Evolutionary conservation across 192 early-diverging fungal species (phyloP), one percentile per base, ranked within the genome.

Genomic region (Backusella westeae): DNA sequence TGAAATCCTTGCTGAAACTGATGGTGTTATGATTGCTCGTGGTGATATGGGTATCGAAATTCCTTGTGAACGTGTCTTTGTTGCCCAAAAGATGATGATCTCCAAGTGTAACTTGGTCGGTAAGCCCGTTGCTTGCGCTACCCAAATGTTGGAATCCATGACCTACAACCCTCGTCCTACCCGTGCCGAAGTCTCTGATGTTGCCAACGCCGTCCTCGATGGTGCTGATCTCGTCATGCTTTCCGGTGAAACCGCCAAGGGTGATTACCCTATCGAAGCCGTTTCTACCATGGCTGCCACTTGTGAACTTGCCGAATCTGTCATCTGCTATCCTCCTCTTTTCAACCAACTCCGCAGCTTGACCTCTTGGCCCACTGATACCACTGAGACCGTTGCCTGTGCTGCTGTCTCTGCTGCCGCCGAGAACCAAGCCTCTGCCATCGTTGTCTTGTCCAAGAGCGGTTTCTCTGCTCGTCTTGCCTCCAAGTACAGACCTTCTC

Each of bases 171-270:
- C 97, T 75, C 91, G 94, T 23, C 97, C 97, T 4, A 98, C 97
- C 52, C 92, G 97, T 75, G 97, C 97, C 70, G 97, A 98, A 77
- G 96, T 95, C 7, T 95, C 93, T 36, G 96, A 98, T 80, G 96
- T 98, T 35, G 96, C 96, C 71, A 98, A 98, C 82, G 96, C 96
- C 41, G 89, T 98, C 32, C 82, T 96, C 72, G 96, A 97, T 80
- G 96, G 96, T 71, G 91, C 93, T 53, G 96, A 98, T 87, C 94
- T 93, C 77, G 96, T 98, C 79, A 98, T 98, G 96, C 86, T 98
- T 72, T 95, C 94, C 53, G 96, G 96, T 73, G 96, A 98, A 83
- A 97, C 95, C 0, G 96, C 96, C 79, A 97, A 96, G 84, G 96
- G 96, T 14, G 74, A 83, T 35, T 95, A 95, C 82, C 95, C 96